phyloP scores from a whole-genome alignment of 805 yeast species.

The Ogataea methylovora region DNA sequence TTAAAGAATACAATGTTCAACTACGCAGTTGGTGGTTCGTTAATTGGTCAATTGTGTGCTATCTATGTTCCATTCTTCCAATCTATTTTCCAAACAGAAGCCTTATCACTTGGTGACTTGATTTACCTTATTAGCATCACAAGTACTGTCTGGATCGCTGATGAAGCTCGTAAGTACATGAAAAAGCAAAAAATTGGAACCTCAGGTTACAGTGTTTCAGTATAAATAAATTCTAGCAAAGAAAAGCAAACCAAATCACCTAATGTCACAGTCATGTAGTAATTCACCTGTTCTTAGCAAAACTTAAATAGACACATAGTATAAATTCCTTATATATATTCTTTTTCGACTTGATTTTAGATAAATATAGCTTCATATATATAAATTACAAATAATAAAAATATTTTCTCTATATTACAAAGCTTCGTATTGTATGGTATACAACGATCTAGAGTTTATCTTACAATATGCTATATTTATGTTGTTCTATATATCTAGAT shows the following conservation, averaged over 20 bases:
- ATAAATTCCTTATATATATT: too few relatives aligned
- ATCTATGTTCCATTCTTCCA: conserved; percentile 93
- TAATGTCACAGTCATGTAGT: not conserved
- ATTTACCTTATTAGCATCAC: conserved; percentile 53
- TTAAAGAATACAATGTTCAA: conserved; percentile 85
- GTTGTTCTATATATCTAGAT: too few relatives aligned
- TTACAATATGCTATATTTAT: too few relatives aligned
- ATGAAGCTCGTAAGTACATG: conserved; percentile 68
- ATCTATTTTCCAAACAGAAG: conserved; percentile 89
- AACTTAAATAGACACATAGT: too few relatives aligned
- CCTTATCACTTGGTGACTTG: conserved; percentile 66
- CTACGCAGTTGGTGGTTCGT: conserved; percentile 80
- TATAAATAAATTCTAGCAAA: too few relatives aligned
- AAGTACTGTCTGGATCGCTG: conserved; percentile 78
- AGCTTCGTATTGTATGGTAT: too few relatives aligned
- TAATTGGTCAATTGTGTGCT: conserved; percentile 88
- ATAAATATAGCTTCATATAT: too few relatives aligned
- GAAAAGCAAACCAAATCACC: not conserved
- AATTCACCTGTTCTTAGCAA: too few relatives aligned
- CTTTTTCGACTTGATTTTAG: too few relatives aligned
- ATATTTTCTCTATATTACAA: too few relatives aligned
- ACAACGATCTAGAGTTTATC: too few relatives aligned
- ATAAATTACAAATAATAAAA: too few relatives aligned
- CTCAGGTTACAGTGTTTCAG: conserved; percentile 22
- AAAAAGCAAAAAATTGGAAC: conserved; percentile 8